These are phyloP conservation scores for Sphagnum tenellum DNA, from an alignment of 225 moss, liverwort and hornwort genomes.

Conservation along the genomic window DNA sequence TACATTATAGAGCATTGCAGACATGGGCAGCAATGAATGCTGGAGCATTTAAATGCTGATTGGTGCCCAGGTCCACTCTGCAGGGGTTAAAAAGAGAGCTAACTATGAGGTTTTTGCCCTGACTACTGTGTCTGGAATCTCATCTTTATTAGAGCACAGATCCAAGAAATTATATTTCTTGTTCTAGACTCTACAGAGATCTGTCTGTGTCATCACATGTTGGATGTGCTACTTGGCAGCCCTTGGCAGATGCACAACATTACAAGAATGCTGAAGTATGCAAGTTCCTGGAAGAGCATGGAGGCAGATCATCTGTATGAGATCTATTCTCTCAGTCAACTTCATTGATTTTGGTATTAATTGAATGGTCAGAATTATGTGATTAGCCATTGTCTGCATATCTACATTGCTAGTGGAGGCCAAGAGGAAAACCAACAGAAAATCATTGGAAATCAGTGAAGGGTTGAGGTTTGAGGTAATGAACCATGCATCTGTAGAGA, in stretches of 20 bases:
- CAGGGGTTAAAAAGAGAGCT: background rate
- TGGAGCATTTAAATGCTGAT: too few relatives aligned
- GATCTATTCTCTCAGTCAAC: too few relatives aligned
- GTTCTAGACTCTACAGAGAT: too few relatives aligned
- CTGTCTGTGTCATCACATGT: conserved; percentile 1
- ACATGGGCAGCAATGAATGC: too few relatives aligned
- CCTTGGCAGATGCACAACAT: conserved; percentile 77
- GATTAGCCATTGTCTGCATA: too few relatives aligned
- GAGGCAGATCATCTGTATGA: conserved; percentile 48
- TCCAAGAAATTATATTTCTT: too few relatives aligned
- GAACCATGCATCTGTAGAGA: conserved; percentile 8
- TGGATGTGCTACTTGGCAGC: conserved; percentile 26
- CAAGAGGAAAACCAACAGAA: too few relatives aligned
- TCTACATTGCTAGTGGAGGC: too few relatives aligned
- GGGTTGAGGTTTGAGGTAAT: background rate
- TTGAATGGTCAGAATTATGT: too few relatives aligned
- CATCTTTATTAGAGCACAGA: background rate
- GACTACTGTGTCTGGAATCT: background rate
- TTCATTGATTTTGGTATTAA: too few relatives aligned
- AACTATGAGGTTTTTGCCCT: background rate
- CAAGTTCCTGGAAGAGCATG: conserved; percentile 45
- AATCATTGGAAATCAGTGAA: background rate
- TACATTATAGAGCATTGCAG: too few relatives aligned
- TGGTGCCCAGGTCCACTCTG: too few relatives aligned
- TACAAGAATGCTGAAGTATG: conserved; percentile 66